Percentiles rank a stretch among this genome's conserved stretches.
These are phyloP conservation scores for Carex parvula DNA, from an alignment of 176 grass and related monocot genomes.

Conservation along the genomic window DNA sequence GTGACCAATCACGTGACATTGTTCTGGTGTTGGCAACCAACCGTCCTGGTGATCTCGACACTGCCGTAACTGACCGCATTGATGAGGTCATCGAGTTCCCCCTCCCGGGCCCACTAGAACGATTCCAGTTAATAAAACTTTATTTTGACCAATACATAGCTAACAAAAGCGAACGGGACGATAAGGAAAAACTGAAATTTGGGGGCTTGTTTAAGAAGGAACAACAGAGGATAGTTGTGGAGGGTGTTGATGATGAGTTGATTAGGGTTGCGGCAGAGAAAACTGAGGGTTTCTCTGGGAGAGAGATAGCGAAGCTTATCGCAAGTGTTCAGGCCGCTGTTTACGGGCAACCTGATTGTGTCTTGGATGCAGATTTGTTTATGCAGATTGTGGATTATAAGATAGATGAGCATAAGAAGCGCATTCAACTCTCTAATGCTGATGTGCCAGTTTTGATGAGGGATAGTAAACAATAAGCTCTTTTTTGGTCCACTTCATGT, in stretches of 20 bases:
- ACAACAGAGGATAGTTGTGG: conserved; percentile 58
- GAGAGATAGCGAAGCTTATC: conserved; percentile 88
- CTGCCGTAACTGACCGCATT: conserved; percentile 86
- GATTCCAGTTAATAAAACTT: conserved; percentile 72
- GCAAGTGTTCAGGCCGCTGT: conserved; percentile 85
- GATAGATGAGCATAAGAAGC: conserved; percentile 71
- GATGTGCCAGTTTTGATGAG: conserved; percentile 33
- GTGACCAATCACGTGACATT: conserved; percentile 85
- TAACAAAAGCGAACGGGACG: conserved; percentile 38
- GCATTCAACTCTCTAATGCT: conserved; percentile 59
- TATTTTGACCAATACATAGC: conserved; percentile 70
- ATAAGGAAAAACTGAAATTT: conserved; percentile 29
- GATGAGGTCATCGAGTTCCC: conserved; percentile 94
- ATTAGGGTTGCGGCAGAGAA: conserved; percentile 51
- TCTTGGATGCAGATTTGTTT: conserved; percentile 61
- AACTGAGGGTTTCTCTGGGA: conserved; percentile 82
- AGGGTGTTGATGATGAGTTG: conserved; percentile 55
- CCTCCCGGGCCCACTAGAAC: conserved; percentile 73
- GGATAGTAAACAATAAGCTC: neutral
- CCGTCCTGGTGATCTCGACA: conserved; percentile 81
- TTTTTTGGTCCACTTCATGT: neutral
- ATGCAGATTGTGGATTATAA: conserved; percentile 80
- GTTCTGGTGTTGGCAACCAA: conserved; percentile 90
- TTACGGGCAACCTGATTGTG: conserved; percentile 63
- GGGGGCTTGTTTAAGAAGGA: conserved; percentile 59